Evolutionary conservation across 2,329 filamentous ascomycete genomes (phyloP).

Genomic region (Pyrenophora tritici-repentis): DNA sequence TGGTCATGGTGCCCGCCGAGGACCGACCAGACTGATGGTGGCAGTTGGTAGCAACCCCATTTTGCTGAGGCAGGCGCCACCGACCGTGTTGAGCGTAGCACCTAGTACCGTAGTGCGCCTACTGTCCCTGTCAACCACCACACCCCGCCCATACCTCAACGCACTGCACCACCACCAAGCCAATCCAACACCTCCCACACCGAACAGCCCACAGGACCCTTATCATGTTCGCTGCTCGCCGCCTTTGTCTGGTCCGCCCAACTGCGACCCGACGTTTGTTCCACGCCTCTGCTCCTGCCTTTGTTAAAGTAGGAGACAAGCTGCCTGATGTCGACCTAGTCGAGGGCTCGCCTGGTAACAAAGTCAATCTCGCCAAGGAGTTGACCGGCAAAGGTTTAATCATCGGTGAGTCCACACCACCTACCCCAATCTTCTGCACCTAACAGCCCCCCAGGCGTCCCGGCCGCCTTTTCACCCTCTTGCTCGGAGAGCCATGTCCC

Average conservation of each 20-base stretch:
- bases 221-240: conserved; percentile 37
- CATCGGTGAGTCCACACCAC: conserved; percentile 53
- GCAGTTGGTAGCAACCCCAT: too few relatives aligned
- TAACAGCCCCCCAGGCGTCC: conserved; percentile 36
- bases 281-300: conserved; percentile 65
- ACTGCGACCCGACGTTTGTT: conserved; percentile 53
- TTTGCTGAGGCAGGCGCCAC: too few relatives aligned
- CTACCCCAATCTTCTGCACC: conserved; percentile 8
- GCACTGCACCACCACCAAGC: not conserved
- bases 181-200: conserved; percentile 8
- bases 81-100: too few relatives aligned
- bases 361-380: conserved; percentile 83
- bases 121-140: conserved; percentile 12
- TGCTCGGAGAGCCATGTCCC: conserved; percentile 78
- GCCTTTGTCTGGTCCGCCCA: conserved; percentile 30
- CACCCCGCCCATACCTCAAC: not conserved
- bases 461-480: conserved; percentile 57
- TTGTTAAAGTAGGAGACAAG: conserved; percentile 77
- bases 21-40: too few relatives aligned
- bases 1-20: too few relatives aligned
- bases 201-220: conserved; percentile 1
- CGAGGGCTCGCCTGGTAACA: conserved; percentile 87
- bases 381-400: conserved; percentile 76
- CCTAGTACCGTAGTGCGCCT: conserved; percentile 1
- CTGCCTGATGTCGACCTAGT: conserved; percentile 79